Base-by-base conservation (phyloP, 225 moss, liverwort and hornwort genomes). In the Bryoerythrophyllum caledonicum region DNA sequence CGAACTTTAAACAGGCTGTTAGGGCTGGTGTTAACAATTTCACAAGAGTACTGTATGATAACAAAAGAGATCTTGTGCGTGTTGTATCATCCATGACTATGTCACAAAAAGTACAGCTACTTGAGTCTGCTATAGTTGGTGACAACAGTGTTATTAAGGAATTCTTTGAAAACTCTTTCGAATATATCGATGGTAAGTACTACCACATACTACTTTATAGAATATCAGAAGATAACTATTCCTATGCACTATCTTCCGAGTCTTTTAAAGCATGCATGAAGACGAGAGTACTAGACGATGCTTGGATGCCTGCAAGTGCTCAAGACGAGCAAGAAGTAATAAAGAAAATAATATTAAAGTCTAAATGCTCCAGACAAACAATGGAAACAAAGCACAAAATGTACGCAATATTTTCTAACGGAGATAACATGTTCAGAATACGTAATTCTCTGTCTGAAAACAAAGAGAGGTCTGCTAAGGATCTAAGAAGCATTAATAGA, bases 401-500 rank as follows among this genome's bases (percentile, higher is more conserved):
- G 4, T 49, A 19, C 12, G 35, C 67, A 2, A 49, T 35, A 23
- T 23, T 48, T 3, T 76, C 46, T 16, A 66, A 13, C 8, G 11
- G 59, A 16, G 23, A 76, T 48, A 67, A 19, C 19, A 35, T 58
- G 1, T 59, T 67, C 8, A 8, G 48, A 23, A 61, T 61, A 72
- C n/a, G 32, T 8, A 68, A 68, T 1, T 53, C 52, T 1, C 23
- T 68, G 0, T 68, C 23, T 68, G 54, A n/a, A 68, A 53, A 68
- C 1, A 68, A 68, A 68, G 37, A 72, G 4, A 72, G 21, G 0
- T 61, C 7, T 0, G 0, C 12, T 7, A 72, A 20, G 6, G 61
- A 72, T 20, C 59, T 71, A 23, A 28, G 58, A 28, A 71, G 44
- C 16, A 71, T 71, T 2, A 71, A 71, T 2, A 72, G 72, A 21